phyloP scores from a whole-genome alignment of 805 yeast species.

The Alloascoidea africana region DNA sequence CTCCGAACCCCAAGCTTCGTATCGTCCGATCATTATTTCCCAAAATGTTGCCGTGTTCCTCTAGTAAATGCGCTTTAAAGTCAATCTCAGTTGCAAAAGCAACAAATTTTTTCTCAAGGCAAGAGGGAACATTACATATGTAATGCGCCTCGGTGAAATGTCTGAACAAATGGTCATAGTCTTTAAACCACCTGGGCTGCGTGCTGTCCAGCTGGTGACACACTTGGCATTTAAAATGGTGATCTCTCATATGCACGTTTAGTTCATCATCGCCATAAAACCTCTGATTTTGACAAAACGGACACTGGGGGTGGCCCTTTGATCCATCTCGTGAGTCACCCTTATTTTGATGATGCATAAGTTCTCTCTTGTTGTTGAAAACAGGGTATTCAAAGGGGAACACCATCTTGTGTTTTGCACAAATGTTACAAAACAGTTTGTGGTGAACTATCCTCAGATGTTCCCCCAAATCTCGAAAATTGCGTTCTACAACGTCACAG shows the following conservation, averaged over 20 bases:
- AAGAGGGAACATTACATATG: slow-evolving; percentile 59
- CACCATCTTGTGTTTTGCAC: slow-evolving; percentile 62
- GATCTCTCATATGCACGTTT: slow-evolving; percentile 63
- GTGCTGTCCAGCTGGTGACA: slow-evolving; percentile 56
- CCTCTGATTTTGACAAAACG: slow-evolving; percentile 55
- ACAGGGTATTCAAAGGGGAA: slow-evolving; percentile 67
- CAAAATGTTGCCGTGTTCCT: slow-evolving; percentile 56
- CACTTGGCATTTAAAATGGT: slow-evolving; percentile 80
- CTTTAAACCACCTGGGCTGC: slow-evolving; percentile 58
- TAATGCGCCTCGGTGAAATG: slow-evolving; percentile 70
- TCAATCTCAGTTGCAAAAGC: slow-evolving; percentile 83
- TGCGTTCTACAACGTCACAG: slow-evolving; percentile 24
- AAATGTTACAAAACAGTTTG: slow-evolving; percentile 53
- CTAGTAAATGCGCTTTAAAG: slow-evolving; percentile 73
- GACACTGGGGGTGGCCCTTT: slow-evolving; percentile 80
- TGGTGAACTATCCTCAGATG: slow-evolving; percentile 58
- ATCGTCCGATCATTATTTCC: slow-evolving; percentile 23
- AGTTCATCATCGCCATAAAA: slow-evolving; percentile 86
- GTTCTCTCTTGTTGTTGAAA: slow-evolving; percentile 40
- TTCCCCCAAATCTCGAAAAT: slow-evolving; percentile 41
- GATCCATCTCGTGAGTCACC: slow-evolving; percentile 75
- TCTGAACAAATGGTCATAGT: slow-evolving; percentile 56
- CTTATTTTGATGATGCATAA: slow-evolving; percentile 50
- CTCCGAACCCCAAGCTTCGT: slow-evolving; percentile 11
- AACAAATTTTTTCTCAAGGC: slow-evolving; percentile 82